Percentiles rank a stretch among this genome's conserved stretches.
Evolutionary conservation across 495 filamentous ascomycete genomes (phyloP).

Genomic region (Podospora comata): DNA sequence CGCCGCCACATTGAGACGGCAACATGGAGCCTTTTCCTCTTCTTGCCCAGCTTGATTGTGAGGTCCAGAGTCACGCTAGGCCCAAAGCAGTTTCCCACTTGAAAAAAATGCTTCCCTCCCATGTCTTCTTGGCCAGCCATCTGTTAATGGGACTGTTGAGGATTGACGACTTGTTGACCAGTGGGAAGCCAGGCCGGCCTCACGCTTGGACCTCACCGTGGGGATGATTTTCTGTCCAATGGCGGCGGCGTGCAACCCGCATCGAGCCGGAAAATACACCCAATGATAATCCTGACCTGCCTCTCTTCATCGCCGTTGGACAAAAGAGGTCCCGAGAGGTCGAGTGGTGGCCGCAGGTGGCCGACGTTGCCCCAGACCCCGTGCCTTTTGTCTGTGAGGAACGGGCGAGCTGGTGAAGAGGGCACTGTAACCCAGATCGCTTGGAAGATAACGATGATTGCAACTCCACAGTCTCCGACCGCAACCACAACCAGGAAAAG

Average conservation of each 20-base stretch:
- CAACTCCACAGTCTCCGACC: not conserved
- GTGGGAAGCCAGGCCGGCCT: constrained; percentile 30
- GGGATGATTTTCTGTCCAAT: constrained; percentile 43
- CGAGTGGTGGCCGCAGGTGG: not conserved
- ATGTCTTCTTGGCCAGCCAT: constrained; percentile 15
- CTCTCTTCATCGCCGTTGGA: constrained; percentile 34
- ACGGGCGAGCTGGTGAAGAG: not conserved
- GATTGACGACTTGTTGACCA: constrained; percentile 23
- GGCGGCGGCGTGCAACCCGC: constrained; percentile 34
- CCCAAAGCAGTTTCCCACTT: constrained; percentile 21
- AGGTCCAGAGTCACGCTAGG: constrained; percentile 19
- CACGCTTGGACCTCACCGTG: constrained; percentile 32
- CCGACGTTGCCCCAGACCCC: constrained; percentile 1
- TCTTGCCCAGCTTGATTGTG: constrained; percentile 15
- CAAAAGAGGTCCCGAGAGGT: constrained; percentile 15
- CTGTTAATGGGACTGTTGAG: constrained; percentile 18
- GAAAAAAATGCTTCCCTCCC: constrained; percentile 8
- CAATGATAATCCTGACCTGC: constrained; percentile 33
- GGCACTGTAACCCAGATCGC: constrained; percentile 19
- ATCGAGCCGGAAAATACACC: constrained; percentile 41
- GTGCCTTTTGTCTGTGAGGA: not conserved
- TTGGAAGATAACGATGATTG: constrained; percentile 11
- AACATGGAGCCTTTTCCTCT: not conserved
- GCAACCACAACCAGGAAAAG: constrained; percentile 1
- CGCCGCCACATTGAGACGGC: constrained; percentile 9